Conservation (phyloP, 345 rosid genomes). For the Rhodamnia argentea region DNA sequence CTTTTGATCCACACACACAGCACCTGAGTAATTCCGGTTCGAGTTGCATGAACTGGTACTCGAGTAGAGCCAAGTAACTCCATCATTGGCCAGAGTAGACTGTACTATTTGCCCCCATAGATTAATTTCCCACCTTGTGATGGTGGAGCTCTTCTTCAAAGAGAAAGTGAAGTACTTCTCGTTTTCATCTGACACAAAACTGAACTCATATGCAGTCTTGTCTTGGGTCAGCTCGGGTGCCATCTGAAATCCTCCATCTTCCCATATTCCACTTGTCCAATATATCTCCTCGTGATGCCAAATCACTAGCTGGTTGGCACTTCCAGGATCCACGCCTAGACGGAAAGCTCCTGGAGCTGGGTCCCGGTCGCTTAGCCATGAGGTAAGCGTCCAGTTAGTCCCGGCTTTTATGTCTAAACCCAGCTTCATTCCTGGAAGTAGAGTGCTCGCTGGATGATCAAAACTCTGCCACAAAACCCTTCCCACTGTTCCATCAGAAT, state of each 20-base stretch:
- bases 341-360: slow-evolving; percentile 54
- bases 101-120: slow-evolving; percentile 33
- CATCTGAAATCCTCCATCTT: slow-evolving; percentile 25
- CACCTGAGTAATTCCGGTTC: slow-evolving; percentile 22
- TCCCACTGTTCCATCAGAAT: slow-evolving; percentile 15
- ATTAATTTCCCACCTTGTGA: slow-evolving; percentile 39
- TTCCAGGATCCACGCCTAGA: slow-evolving; percentile 39
- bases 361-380: slow-evolving; percentile 33
- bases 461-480: slow-evolving; percentile 54
- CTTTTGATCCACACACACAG: slow-evolving; percentile 38
- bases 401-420: slow-evolving; percentile 36
- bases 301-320: slow-evolving; percentile 29
- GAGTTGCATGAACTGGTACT: slow-evolving; percentile 17
- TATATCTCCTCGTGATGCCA: slow-evolving; percentile 36
- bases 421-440: slow-evolving; percentile 64
- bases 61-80: slow-evolving; percentile 13
- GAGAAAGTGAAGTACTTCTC: slow-evolving; percentile 43
- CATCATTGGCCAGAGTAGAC: slow-evolving; percentile 7
- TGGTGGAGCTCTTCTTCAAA: slow-evolving; percentile 12
- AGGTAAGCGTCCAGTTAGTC: slow-evolving; percentile 31
- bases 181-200: slow-evolving; percentile 16
- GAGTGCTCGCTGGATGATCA: slow-evolving; percentile 40
- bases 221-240: slow-evolving; percentile 19
- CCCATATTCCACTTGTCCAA: slow-evolving; percentile 47
- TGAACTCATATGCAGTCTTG: slow-evolving; percentile 23